Evolutionary conservation across 106 monocot species (phyloP), one percentile per base, ranked within the genome.

Genomic region (Agapanthus africanus): DNA sequence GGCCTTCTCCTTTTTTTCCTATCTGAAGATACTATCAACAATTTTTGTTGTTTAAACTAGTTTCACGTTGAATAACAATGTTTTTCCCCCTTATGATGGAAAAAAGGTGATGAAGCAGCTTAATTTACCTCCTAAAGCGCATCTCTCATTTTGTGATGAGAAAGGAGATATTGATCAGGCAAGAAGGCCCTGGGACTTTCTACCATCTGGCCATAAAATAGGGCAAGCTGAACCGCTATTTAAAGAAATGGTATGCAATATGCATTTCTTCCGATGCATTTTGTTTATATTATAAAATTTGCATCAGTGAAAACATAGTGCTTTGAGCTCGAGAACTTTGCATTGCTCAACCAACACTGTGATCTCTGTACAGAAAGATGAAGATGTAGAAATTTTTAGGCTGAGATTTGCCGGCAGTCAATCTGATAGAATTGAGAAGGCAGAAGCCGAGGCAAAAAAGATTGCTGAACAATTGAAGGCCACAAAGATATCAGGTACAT

Each of bases 351-450:
- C 42, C 42, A 44, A 11, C 19, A 15, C 46, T 2, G 46, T 47
- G 46, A 47, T 47, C 34, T 79, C 7, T 57, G 7, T 54, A 40
- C 82, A 97, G 95, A 89, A 91, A 87, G 91, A 97, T 77, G 91
- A 97, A 60, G 86, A 92, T n/a, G 95, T 92, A 27, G 89, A 84
- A 41, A 63, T 27, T 54, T 91, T 86, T 70, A 88, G 91, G 69
- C 49, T 76, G 46, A 91, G 74, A 74, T 97, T 89, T 86, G 77
- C 95, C 67, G 95, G 95, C 30, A 91, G 91, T 79, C 95, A 97
- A 77, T 86, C 95, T 76, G 95, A 97, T 37, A 88, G 95, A 74
- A 61, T 59, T 37, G 61, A 68, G 33, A 92, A 87, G 49, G 80
- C 82, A 37, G 83, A 80, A 72, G 79, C 82, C 67, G 89, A 92